A percentile compares a stretch with the other conserved stretches of the same genome.
Conservation (phyloP, 2,329 filamentous ascomycete species). For the Penicillium sp. region DNA sequence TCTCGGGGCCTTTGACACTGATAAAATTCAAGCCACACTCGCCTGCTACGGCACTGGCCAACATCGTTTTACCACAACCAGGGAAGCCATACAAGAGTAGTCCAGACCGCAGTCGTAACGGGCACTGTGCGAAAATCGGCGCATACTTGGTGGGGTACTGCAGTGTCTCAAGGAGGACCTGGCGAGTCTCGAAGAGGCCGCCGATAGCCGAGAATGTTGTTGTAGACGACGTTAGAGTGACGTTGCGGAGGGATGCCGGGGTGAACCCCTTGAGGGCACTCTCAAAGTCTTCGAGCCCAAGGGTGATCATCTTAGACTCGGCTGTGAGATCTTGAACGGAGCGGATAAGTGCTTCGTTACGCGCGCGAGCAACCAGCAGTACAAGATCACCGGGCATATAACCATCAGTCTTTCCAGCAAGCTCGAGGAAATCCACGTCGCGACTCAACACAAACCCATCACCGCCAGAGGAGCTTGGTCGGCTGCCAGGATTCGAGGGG, state of each 20-base stretch:
- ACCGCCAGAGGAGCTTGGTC: slow-evolving; percentile 43
- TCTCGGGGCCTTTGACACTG: slow-evolving; percentile 95
- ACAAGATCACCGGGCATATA: slow-evolving; percentile 96
- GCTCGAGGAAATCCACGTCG: slow-evolving; percentile 83
- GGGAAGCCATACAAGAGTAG: slow-evolving; percentile 92
- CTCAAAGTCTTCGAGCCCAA: slow-evolving; percentile 75
- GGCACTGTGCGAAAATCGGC: slow-evolving; percentile 94
- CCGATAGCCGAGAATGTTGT: slow-evolving; percentile 92
- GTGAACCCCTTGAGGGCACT: slow-evolving; percentile 88
- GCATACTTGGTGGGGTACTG: slow-evolving; percentile 98
- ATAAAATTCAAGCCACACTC: slow-evolving; percentile 99
- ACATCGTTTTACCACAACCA: slow-evolving; percentile 92
- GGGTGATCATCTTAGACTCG: slow-evolving; percentile 56
- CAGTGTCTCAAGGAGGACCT: slow-evolving; percentile 89
- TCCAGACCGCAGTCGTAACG: slow-evolving; percentile 88
- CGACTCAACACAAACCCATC: slow-evolving; percentile 71
- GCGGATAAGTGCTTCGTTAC: slow-evolving; percentile 89
- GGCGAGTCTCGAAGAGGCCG: slow-evolving; percentile 78
- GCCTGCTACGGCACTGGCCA: slow-evolving; percentile 94
- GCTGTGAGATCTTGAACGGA: slow-evolving; percentile 61
- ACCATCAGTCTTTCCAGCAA: slow-evolving; percentile 91
- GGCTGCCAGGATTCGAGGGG: slow-evolving; percentile 59
- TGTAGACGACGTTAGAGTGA: slow-evolving; percentile 87
- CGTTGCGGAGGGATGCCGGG: slow-evolving; percentile 88
- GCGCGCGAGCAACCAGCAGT: slow-evolving; percentile 78